These are phyloP conservation scores for Colletotrichum agaves DNA, from an alignment of 2,329 filamentous ascomycete genomes.

Conservation along the genomic window DNA sequence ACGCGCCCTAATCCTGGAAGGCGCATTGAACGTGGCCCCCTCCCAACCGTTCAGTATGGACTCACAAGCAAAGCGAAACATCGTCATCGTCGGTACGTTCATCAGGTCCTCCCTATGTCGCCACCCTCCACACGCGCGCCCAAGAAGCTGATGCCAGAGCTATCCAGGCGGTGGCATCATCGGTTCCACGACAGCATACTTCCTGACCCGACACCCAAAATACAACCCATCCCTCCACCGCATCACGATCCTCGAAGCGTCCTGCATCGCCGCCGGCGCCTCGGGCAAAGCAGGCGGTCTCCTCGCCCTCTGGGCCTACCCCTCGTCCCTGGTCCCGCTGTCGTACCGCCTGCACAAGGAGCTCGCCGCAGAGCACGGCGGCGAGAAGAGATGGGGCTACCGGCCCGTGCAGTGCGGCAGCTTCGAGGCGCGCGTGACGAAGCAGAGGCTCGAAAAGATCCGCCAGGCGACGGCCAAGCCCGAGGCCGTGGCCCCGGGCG, in stretches of 20 bases:
- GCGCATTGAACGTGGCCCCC: slow-evolving; percentile 6
- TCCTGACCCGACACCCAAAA: slow-evolving; percentile 83
- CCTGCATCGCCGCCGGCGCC: slow-evolving; percentile 86
- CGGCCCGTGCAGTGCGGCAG: slow-evolving; percentile 79
- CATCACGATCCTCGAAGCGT: slow-evolving; percentile 89
- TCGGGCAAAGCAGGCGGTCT: slow-evolving; percentile 95
- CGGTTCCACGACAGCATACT: slow-evolving; percentile 91
- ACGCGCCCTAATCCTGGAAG: slow-evolving; percentile 9
- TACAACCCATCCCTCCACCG: slow-evolving; percentile 80
- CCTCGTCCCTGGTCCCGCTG: slow-evolving; percentile 82
- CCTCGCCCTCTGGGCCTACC: slow-evolving; percentile 92
- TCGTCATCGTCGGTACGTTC: slow-evolving; percentile 61
- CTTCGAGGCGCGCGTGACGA: slow-evolving; percentile 54
- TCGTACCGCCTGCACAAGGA: slow-evolving; percentile 87
- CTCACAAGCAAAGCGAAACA: slow-evolving; percentile 50
- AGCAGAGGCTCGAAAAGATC: slow-evolving; percentile 47
- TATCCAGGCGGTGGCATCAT: slow-evolving; percentile 88
- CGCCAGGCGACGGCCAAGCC: slow-evolving; percentile 39
- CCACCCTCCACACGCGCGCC: not conserved
- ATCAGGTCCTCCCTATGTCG: not conserved
- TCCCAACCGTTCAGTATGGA: slow-evolving; percentile 28
- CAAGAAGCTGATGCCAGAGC: slow-evolving; percentile 15
- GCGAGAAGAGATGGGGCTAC: slow-evolving; percentile 87
- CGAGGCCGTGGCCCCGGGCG: slow-evolving; percentile 16
- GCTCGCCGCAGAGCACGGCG: slow-evolving; percentile 85